These are phyloP conservation scores for Aurinia saxatilis DNA, from an alignment of 345 rosid genomes.

Conservation along the genomic window DNA sequence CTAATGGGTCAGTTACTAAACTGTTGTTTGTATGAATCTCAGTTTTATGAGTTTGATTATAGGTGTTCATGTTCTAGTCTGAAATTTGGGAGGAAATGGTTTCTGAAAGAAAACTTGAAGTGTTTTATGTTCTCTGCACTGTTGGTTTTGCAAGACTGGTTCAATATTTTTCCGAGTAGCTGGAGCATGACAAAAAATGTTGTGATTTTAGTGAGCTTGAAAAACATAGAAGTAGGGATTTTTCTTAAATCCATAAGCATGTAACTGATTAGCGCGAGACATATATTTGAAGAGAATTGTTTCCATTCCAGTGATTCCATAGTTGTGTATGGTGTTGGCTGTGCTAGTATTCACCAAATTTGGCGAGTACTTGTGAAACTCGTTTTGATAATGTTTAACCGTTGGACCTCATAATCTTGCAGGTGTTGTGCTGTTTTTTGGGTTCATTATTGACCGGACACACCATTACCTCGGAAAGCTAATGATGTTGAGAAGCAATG, in stretches of 20 bases:
- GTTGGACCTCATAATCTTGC: slow-evolving; percentile 25
- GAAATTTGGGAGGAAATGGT: too few species aligned
- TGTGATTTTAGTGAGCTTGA: too few species aligned
- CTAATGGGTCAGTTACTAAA: slow-evolving; percentile 79
- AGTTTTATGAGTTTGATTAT: too few species aligned
- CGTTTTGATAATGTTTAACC: neutral
- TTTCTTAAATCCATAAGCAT: neutral
- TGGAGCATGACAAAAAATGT: neutral
- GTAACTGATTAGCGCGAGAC: neutral
- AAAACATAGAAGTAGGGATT: neutral
- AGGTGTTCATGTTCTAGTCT: too few species aligned
- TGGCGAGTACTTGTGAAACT: neutral
- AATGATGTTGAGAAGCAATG: slow-evolving; percentile 44
- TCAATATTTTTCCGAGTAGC: too few species aligned
- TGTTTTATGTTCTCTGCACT: neutral
- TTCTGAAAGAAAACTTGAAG: neutral
- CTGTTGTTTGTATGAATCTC: too few species aligned
- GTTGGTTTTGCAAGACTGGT: too few species aligned
- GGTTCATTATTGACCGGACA: slow-evolving; percentile 72
- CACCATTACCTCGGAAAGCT: slow-evolving; percentile 79
- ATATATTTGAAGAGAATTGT: neutral
- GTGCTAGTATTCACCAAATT: too few species aligned
- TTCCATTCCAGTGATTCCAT: neutral
- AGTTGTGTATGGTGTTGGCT: too few species aligned
- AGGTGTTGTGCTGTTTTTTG: slow-evolving; percentile 79